Evolutionary conservation across 345 rosid genomes (phyloP).

Genomic region (Sisymbrium irio): DNA sequence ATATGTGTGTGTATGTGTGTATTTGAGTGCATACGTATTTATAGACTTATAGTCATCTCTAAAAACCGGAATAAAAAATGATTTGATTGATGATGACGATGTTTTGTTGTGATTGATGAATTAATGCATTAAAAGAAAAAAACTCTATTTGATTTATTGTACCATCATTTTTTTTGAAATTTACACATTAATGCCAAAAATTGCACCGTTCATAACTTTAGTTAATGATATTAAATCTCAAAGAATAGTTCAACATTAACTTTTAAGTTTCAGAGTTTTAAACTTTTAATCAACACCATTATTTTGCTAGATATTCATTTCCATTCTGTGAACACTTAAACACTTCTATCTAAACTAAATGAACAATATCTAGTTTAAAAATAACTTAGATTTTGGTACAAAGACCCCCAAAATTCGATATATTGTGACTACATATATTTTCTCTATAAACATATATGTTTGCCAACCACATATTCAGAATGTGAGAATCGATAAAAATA

Average conservation of each 20-base stretch:
- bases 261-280: not conserved
- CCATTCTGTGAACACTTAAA: not conserved
- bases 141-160: not conserved
- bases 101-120: not conserved
- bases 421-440: constrained; percentile 2
- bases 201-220: not conserved
- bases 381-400: constrained; percentile 16
- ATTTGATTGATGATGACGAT: not conserved
- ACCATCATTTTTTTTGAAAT: not conserved
- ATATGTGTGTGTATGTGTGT: too few species aligned
- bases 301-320: not conserved
- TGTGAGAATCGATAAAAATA: not conserved
- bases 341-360: not conserved
- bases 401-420: constrained; percentile 5
- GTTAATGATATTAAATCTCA: not conserved
- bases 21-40: not conserved
- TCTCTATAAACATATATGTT: not conserved
- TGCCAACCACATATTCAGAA: not conserved
- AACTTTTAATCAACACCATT: not conserved
- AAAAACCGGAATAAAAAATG: not conserved
- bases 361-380: not conserved
- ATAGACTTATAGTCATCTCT: not conserved
- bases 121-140: not conserved
- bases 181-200: not conserved
- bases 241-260: not conserved